These are phyloP conservation scores for Claviceps paspali DNA, from an alignment of 2,329 filamentous ascomycete genomes.

Conservation along the genomic window DNA sequence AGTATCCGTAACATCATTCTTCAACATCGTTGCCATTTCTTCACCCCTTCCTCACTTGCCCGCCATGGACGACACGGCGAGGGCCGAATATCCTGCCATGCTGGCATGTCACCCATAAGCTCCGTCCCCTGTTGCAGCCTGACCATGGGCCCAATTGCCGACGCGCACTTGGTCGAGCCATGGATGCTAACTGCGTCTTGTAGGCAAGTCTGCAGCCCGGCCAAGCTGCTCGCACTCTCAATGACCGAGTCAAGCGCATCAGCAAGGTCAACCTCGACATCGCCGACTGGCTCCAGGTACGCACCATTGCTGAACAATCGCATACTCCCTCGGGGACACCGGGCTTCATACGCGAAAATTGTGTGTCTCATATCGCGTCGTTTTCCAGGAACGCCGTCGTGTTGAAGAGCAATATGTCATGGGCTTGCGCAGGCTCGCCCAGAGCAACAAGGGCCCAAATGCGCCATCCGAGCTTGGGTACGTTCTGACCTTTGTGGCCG, in stretches of 20 bases:
- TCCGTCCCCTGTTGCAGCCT: constrained; percentile 1
- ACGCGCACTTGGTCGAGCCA: background rate
- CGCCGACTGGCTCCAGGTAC: constrained; percentile 92
- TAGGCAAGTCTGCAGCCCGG: constrained; percentile 67
- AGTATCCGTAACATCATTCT: constrained; percentile 18
- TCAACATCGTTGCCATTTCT: background rate
- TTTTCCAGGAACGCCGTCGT: constrained; percentile 66
- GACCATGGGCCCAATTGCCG: background rate
- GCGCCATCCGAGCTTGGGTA: constrained; percentile 76
- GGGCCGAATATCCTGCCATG: constrained; percentile 85
- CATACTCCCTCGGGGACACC: background rate
- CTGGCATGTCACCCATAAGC: constrained; percentile 49
- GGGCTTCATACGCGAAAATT: background rate
- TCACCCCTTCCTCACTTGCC: constrained; percentile 12
- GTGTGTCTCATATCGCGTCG: constrained; percentile 1
- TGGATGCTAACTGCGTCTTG: background rate
- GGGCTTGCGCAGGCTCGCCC: constrained; percentile 65
- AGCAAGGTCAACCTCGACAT: constrained; percentile 76
- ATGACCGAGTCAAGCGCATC: constrained; percentile 79
- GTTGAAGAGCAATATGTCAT: constrained; percentile 83
- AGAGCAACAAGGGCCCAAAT: constrained; percentile 59
- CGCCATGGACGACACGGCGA: constrained; percentile 60
- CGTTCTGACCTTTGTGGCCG: constrained; percentile 14
- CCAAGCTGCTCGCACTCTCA: constrained; percentile 68
- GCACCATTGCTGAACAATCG: constrained; percentile 6